Conservation (phyloP, 2,329 filamentous ascomycete species). For the Cercospora sojina region DNA sequence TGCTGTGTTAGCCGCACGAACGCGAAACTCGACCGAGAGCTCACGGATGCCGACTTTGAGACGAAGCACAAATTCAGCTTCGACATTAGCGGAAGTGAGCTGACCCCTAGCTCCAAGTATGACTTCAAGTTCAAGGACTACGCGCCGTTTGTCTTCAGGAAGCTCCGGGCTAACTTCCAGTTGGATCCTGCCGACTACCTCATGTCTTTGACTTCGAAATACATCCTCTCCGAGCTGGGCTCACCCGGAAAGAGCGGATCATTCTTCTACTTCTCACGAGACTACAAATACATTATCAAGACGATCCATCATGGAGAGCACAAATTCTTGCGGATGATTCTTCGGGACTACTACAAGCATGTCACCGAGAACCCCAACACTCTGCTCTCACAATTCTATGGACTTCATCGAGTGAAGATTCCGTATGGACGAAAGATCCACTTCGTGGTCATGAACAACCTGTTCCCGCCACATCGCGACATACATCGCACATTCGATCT, state of each 20-base stretch:
- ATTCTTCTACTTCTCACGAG: slow-evolving; percentile 98
- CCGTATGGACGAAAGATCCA: slow-evolving; percentile 98
- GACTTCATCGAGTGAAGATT: slow-evolving; percentile 95
- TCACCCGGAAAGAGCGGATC: slow-evolving; percentile 97
- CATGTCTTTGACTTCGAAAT: slow-evolving; percentile 97
- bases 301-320: slow-evolving; percentile 96
- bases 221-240: slow-evolving; percentile 94
- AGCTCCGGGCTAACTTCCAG: slow-evolving; percentile 80
- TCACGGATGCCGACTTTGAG: slow-evolving; percentile 89
- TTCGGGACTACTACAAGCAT: slow-evolving; percentile 91
- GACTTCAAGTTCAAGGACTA: slow-evolving; percentile 99
- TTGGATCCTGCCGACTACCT: slow-evolving; percentile 96
- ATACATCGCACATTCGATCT: slow-evolving; percentile 97
- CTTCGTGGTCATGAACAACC: slow-evolving; percentile 99
- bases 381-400: slow-evolving; percentile 95
- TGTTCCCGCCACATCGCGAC: slow-evolving; percentile 94
- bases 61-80: slow-evolving; percentile 97
- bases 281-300: slow-evolving; percentile 99
- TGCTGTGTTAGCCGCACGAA: slow-evolving; percentile 96
- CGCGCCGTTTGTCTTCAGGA: slow-evolving; percentile 98
- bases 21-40: slow-evolving; percentile 86
- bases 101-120: slow-evolving; percentile 97
- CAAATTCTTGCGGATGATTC: slow-evolving; percentile 78
- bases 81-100: slow-evolving; percentile 95
- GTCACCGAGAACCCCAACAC: slow-evolving; percentile 94